These are phyloP conservation scores for Eimeria maxima DNA, from an alignment of 169 alveolate genomes.

Conservation along the genomic window DNA sequence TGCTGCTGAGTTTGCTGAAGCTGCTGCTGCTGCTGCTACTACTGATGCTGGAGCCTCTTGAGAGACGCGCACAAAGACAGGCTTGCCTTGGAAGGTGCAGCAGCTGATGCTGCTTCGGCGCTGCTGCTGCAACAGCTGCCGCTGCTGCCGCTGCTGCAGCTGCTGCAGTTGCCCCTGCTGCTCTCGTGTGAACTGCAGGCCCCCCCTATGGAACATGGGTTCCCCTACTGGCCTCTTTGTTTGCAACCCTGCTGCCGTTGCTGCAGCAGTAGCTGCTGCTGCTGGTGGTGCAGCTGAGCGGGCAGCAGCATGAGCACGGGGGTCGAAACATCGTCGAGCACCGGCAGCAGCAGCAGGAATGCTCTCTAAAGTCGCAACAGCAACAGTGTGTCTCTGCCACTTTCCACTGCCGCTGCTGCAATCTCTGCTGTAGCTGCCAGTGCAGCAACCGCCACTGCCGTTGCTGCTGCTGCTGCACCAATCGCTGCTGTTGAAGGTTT, in stretches of 20 bases:
- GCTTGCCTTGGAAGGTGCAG: no score
- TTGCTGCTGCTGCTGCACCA: no score
- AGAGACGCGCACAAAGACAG: no score
- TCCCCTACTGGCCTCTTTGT: no score
- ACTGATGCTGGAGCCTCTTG: not conserved
- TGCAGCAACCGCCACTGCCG: not conserved
- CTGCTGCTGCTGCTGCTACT: not conserved
- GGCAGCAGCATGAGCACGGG: no score
- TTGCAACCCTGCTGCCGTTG: not conserved
- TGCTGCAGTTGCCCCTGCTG: not conserved
- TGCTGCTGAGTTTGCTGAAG: constrained; percentile 12
- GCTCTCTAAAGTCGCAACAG: no score
- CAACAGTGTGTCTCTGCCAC: no score
- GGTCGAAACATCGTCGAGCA: no score
- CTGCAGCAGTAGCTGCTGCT: constrained; percentile 12
- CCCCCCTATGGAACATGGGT: no score
- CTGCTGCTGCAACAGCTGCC: not conserved
- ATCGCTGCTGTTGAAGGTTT: no score
- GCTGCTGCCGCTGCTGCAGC: constrained; percentile 47
- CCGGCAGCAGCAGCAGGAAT: no score
- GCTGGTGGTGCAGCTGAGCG: not conserved
- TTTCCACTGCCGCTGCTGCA: not conserved
- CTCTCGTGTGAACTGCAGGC: no score
- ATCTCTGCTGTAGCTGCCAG: not conserved
- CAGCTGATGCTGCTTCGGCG: not conserved